Base-by-base conservation (phyloP, 192 early-diverging fungal species). In the Entomortierella chlamydospora region DNA sequence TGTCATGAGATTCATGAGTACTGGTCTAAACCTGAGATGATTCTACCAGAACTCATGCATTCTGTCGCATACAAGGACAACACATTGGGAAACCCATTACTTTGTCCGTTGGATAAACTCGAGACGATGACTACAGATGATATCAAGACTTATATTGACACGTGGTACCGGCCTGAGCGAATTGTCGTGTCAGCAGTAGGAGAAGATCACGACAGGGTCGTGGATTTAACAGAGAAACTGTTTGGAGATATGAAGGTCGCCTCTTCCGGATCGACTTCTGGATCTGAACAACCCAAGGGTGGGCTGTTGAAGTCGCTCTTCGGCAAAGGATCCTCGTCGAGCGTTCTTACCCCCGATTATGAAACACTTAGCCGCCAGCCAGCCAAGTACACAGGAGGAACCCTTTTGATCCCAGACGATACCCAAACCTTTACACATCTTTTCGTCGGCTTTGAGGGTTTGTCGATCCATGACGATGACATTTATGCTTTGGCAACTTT, bases 401-500 rank as follows among this genome's bases (percentile, higher is more conserved):
- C 83, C 10, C 82, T 87, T 34, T 82, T 96, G 54, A 83, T 94
- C 22, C 86, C 92, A 65, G 91, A 93, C 45, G 88, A 89, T 26
- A 86, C 88, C 23, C 70, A 83, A 54, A 89, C 91, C 1, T 87
- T 95, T 60, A 95, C 94, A 4, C 95, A 99, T 81, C 86, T 98
- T 45, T 91, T 97, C 81, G 80, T 97, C 43, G 96, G 93, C 0
- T 98, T 97, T 79, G 93, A 95, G 81, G 91, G 92, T 22, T 84
- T 94, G 1, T 89, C 91, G 25, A 91, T 95, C 60, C 87, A 92
- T 66, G 91, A 93, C 76, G 87, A 94, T 30, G 98, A 98, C 72
- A 92, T 97, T 17, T 99, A 98, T 81, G 90, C 95, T 11, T 87
- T 98, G 59, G 95, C 98, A 11, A 94, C 93, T 18, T 83, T 99